phyloP scores from a whole-genome alignment of 176 grass and related monocot species.

The Secale cereale region DNA sequence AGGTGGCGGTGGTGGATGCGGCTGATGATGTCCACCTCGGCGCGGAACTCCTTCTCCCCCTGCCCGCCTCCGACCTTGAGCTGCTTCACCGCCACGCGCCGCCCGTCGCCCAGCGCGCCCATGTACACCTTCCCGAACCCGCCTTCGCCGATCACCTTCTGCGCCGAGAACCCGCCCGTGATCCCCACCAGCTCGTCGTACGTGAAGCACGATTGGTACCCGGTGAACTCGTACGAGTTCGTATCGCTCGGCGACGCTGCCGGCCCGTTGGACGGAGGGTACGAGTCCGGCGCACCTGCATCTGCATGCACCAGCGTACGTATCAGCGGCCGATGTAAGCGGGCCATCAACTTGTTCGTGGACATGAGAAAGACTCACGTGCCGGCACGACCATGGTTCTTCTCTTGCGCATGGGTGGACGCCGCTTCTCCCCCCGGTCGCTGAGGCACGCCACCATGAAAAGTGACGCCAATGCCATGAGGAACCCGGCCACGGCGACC shows the following conservation, averaged over 20 bases:
- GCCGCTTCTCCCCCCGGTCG: slow-evolving; percentile 20
- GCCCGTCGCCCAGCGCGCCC: slow-evolving; percentile 48
- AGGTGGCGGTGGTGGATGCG: slow-evolving; percentile 90
- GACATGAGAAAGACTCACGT: slow-evolving; percentile 14
- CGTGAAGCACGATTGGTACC: slow-evolving; percentile 53
- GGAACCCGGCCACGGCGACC: slow-evolving; percentile 35
- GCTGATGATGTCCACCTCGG: slow-evolving; percentile 86
- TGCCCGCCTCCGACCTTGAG: slow-evolving; percentile 63
- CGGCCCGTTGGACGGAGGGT: slow-evolving; percentile 23
- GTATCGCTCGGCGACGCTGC: neutral
- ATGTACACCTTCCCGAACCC: slow-evolving; percentile 68
- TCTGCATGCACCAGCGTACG: neutral
- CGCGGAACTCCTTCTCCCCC: slow-evolving; percentile 64
- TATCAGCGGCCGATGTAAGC: neutral
- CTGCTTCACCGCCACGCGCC: slow-evolving; percentile 84
- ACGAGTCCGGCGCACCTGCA: slow-evolving; percentile 21
- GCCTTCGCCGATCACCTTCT: slow-evolving; percentile 59
- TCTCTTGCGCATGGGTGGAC: neutral
- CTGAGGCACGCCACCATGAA: slow-evolving; percentile 16
- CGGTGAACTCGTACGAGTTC: slow-evolving; percentile 37
- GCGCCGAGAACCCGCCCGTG: slow-evolving; percentile 47
- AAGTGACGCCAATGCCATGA: slow-evolving; percentile 30
- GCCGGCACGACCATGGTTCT: slow-evolving; percentile 9
- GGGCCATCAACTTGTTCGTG: neutral
- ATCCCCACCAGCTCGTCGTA: slow-evolving; percentile 51